Evolutionary conservation across 2,329 filamentous ascomycete genomes (phyloP), one percentile per base, ranked within the genome.

Genomic region (Chaetomium sp.): DNA sequence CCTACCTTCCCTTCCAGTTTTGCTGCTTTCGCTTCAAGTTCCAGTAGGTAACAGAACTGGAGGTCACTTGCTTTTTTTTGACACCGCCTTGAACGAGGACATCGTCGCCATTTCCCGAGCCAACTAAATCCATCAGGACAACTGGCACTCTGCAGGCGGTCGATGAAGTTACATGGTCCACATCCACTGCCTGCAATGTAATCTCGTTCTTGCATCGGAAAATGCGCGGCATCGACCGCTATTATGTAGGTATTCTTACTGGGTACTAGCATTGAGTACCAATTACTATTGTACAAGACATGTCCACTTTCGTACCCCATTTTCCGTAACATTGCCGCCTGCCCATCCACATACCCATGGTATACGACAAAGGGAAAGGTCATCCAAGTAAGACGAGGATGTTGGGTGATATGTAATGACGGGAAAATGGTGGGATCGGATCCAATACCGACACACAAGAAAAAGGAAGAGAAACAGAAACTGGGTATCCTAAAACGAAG

Each of bases 401-500:
- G 21, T 16, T 38, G 2, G 13, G 31, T 23, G 21, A 31, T 21
- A 21, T 31, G 33, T 38, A 19, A 53, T 5, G 50, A 29, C 19
- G 16, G 50, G 5, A 25, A n/a, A 45, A 4, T 12, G 13, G 38
- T 45, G 23, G 23, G 31, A 38, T 27, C 1, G 8, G 29, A 47
- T 45, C n/a, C n/a, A n/a, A 27, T 53, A 57, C 19, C 7, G 9
- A 27, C 12, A 38, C 2, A 29, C 27, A 42, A 50, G 16, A 29
- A 45, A 9, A 42, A 21, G 7, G 38, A 57, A 35, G n/a, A 47
- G 7, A 53, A 49, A 8, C 12, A 49, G 49, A 45, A 63, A 53
- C 23, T 42, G 61, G 61, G 61, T 63, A 63, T 63, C 61, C 47
- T 54, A 59, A 31, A 60, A 19, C 21, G 31, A 13, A 63, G 35